Conservation (phyloP, 495 filamentous ascomycete genomes). For the Astrothelium subdiscretum region DNA sequence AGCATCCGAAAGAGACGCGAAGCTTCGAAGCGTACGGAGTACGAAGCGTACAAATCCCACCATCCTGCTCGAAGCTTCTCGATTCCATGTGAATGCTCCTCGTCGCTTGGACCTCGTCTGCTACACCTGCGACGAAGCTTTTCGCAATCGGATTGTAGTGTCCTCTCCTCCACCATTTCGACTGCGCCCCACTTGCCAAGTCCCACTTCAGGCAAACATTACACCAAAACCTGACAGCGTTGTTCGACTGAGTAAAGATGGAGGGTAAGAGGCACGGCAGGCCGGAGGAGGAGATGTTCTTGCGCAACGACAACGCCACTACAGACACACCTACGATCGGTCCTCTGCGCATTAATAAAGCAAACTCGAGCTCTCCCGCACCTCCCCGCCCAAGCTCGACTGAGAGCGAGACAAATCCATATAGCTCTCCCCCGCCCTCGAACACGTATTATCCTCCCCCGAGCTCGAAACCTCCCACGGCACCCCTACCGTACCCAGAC, state of each 20-base stretch:
- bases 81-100: too few species aligned
- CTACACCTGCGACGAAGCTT: too few species aligned
- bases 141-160: too few species aligned
- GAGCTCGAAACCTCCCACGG: slow-evolving; percentile 52
- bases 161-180: too few species aligned
- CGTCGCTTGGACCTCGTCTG: too few species aligned
- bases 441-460: slow-evolving; percentile 39
- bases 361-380: slow-evolving; percentile 32
- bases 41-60: too few species aligned
- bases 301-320: slow-evolving; percentile 12
- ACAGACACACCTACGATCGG: slow-evolving; percentile 53
- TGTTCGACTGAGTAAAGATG: slow-evolving; percentile 1
- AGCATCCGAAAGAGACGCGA: too few species aligned
- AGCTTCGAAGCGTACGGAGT: too few species aligned
- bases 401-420: slow-evolving; percentile 24
- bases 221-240: too few species aligned
- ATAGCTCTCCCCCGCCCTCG: slow-evolving; percentile 9
- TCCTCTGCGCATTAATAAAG: slow-evolving; percentile 77
- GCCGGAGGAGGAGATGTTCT: slow-evolving; percentile 27
- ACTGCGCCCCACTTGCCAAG: too few species aligned
- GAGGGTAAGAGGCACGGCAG: slow-evolving; percentile 17
- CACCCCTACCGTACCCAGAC: slow-evolving; percentile 66
- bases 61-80: too few species aligned
- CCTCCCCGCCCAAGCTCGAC: slow-evolving; percentile 27
- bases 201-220: too few species aligned